Percentiles rank a stretch among this genome's conserved stretches.
These are phyloP conservation scores for Leccinum fallax DNA, from an alignment of 1,284 basidiomycete genomes.

Conservation along the genomic window DNA sequence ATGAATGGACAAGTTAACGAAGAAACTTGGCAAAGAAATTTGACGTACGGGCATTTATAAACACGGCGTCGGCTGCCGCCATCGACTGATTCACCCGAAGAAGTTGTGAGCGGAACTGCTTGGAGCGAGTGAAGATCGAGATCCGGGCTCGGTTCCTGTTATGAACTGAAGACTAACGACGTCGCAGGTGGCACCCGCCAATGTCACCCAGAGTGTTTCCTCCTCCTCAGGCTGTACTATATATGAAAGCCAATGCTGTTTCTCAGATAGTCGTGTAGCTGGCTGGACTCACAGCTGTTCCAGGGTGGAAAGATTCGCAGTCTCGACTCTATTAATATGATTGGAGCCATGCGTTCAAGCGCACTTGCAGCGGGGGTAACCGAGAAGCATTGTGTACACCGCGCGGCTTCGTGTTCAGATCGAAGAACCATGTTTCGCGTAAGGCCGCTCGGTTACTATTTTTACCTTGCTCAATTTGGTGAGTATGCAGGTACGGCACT, in stretches of 20 bases:
- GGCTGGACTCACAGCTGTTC: background rate
- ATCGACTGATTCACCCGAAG: background rate
- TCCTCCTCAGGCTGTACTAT: too few species aligned
- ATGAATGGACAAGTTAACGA: background rate
- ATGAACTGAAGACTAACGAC: too few species aligned
- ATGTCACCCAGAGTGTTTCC: too few species aligned
- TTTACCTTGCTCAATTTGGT: background rate
- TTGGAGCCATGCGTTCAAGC: constrained; percentile 9
- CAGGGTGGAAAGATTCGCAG: background rate
- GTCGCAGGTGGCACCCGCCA: too few species aligned
- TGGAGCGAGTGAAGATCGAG: background rate
- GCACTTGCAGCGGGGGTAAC: background rate
- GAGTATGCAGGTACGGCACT: background rate
- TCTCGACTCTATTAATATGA: background rate
- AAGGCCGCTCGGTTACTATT: too few species aligned
- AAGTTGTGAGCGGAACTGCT: background rate
- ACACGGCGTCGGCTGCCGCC: background rate
- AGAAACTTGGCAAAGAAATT: background rate
- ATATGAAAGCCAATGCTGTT: background rate
- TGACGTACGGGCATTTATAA: constrained; percentile 24
- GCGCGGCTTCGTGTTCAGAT: background rate
- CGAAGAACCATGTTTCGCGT: background rate
- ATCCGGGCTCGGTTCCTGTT: background rate
- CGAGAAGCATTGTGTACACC: background rate
- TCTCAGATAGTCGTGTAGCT: background rate